Base-by-base conservation (phyloP, 2,329 filamentous ascomycete species). In the Pestalotiopsis sp. region DNA sequence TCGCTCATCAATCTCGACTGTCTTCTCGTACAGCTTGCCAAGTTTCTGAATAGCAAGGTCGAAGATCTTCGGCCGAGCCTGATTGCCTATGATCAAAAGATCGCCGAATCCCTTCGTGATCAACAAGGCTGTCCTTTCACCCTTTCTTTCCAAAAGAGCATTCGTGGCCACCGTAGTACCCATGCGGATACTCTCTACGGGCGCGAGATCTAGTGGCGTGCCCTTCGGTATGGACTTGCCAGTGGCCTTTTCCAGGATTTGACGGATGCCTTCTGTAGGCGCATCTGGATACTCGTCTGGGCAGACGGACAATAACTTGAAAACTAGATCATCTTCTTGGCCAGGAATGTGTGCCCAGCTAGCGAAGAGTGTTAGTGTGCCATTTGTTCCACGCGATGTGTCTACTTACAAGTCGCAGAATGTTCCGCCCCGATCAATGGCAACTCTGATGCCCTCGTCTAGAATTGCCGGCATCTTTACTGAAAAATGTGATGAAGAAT, bases 161-260 rank as follows among this genome's bases (percentile, higher is more conserved):
- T 93, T 94, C 0, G 91, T 93, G 1, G 91, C 91, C 6, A 93
- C 90, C 0, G 91, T 93, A 1, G 92, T 94, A 14, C 92, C 92
- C 87, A 93, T 93, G 9, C 91, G 67, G 88, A 91, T 75, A 90
- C 90, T 77, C 17, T 66, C 14, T 25, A 68, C 62, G 0, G 12
- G 27, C 3, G 57, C 7, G 20, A 70, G 57, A 49, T 70, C 68
- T 36, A 70, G 36, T 31, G 59, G 66, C 27, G 68, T 63, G 3
- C 73, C 76, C 2, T 62, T 38, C 1, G 76, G 88, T 20, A 92
- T 91, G 4, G 87, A 82, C 65, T 83, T 83, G 63, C 86, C 86
- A 1, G 86, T 86, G 75, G 90, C 90, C 31, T 80, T 85, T 64
- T 88, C 88, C n/a, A 93, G 84, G 1, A 93, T 83, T 6, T 91